Base-by-base conservation (phyloP, 2,329 filamentous ascomycete species). In the Aotearoamyces nothofagi region DNA sequence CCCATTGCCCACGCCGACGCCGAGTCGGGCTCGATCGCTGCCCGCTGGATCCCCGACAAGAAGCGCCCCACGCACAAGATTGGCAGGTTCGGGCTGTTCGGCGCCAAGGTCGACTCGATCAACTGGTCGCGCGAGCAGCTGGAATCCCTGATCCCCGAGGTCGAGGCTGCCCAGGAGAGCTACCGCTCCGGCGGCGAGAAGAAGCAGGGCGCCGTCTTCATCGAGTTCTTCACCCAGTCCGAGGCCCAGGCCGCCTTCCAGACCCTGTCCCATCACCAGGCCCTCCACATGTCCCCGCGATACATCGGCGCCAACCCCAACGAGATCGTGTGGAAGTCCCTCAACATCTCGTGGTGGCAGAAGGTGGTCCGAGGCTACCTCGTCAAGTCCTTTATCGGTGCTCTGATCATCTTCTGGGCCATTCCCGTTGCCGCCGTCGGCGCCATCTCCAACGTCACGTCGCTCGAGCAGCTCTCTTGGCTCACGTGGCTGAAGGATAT, bases 81-180 rank as follows among this genome's bases (percentile, higher is more conserved):
- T 31, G 80, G 78, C 49, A 61, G 66, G 5, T 52, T 90, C 13
- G 69, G 67, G 10, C 61, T 80, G 26, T 67, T 86, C 39, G 80
- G 84, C 40, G 76, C 83, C 48, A 90, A 92, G 52, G 86, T 94
- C 10, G 90, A 98, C 55, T 90, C 84, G 0, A 94, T 98, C 51
- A 73, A 87, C 37, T 94, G 80, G 78, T 79, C 74, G 38, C 78
- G 90, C 29, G 60, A 64, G 2, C 78, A 92, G 51, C 69, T 94
- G 29, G 69, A 77, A 38, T 72, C 73, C 27, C 67, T 92, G 24
- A 75, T 78, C 29, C 76, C 79, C 0, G 65, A 79, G 35, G 75
- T 83, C 16, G 66, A 78, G 27, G 60, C 67, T 23, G 63, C 71
- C 14, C 81, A 90, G 50, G 63, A 61, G 22, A 62, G 66, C 27